These are phyloP conservation scores for Tylopilus plumbeoviolaceoides DNA, from an alignment of 768 basidiomycete species.

Conservation along the genomic window DNA sequence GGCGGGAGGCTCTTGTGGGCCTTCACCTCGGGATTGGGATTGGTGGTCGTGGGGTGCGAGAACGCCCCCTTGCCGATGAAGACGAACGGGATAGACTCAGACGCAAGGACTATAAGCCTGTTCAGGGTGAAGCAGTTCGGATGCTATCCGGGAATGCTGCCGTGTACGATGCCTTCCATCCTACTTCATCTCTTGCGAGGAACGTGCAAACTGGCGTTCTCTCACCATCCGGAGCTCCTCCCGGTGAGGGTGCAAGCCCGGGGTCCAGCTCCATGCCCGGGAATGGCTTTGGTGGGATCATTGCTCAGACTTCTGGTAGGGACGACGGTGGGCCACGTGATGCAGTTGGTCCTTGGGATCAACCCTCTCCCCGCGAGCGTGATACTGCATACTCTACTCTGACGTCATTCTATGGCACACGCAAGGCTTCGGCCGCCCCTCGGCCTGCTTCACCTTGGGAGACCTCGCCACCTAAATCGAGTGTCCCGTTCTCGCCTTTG, in stretches of 20 bases:
- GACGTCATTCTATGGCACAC: conserved; percentile 26
- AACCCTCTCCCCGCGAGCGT: conserved; percentile 31
- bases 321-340: conserved; percentile 26
- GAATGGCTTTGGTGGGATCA: conserved; percentile 23
- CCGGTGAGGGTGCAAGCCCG: conserved; percentile 16
- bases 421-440: conserved; percentile 22
- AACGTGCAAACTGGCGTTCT: conserved; percentile 23
- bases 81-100: conserved; percentile 49
- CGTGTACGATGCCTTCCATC: conserved; percentile 79
- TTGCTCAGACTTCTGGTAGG: conserved; percentile 23
- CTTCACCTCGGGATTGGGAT: conserved; percentile 31
- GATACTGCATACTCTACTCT: conserved; percentile 22
- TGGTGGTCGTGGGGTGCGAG: conserved; percentile 50
- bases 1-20: conserved; percentile 41
- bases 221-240: conserved; percentile 11
- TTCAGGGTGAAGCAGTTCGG: conserved; percentile 34
- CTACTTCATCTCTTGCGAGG: conserved; percentile 38
- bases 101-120: conserved; percentile 47
- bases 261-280: conserved; percentile 20
- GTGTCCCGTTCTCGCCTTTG: conserved; percentile 20
- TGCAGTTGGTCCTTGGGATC: conserved; percentile 31
- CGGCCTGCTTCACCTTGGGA: conserved; percentile 27
- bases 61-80: conserved; percentile 60
- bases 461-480: conserved; percentile 24
- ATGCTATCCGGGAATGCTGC: conserved; percentile 40